A percentile compares a stretch with the other conserved stretches of the same genome.
phyloP scores from a whole-genome alignment of 305 asterid species.

The Fraxinus baroniana region DNA sequence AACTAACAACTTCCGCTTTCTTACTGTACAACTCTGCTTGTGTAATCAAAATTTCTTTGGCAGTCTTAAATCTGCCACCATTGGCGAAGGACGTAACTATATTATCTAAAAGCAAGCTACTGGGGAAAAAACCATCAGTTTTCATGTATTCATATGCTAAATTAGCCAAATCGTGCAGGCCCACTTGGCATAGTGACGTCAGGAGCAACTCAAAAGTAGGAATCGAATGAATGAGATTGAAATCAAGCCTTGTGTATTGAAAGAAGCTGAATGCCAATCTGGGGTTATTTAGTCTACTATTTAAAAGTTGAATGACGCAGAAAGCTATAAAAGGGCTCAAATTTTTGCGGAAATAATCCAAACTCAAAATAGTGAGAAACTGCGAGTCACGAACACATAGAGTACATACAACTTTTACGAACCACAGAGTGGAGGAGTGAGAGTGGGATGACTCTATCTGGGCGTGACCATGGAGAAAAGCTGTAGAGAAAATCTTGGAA shows the following conservation, averaged over 20 bases:
- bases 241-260: constrained; percentile 50
- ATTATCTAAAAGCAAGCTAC: constrained; percentile 34
- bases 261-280: constrained; percentile 71
- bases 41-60: constrained; percentile 61
- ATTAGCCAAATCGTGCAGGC: constrained; percentile 52
- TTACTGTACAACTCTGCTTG: constrained; percentile 46
- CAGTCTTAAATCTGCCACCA: constrained; percentile 52
- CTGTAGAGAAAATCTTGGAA: constrained; percentile 41
- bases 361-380: constrained; percentile 41
- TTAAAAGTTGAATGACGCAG: constrained; percentile 56
- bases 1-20: constrained; percentile 39
- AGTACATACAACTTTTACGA: constrained; percentile 69
- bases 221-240: constrained; percentile 57
- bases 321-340: constrained; percentile 62
- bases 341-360: constrained; percentile 58
- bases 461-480: constrained; percentile 47
- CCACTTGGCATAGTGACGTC: constrained; percentile 60
- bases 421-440: constrained; percentile 63
- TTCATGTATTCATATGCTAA: constrained; percentile 50
- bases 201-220: constrained; percentile 54
- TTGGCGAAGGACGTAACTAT: constrained; percentile 47
- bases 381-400: constrained; percentile 51
- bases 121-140: constrained; percentile 53
- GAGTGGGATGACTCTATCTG: constrained; percentile 38
- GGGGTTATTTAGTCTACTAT: constrained; percentile 42